A percentile compares a stretch with the other conserved stretches of the same genome.
phyloP scores from a whole-genome alignment of 352 stramenopile genomes.

The Globisporangium echinulatum region DNA sequence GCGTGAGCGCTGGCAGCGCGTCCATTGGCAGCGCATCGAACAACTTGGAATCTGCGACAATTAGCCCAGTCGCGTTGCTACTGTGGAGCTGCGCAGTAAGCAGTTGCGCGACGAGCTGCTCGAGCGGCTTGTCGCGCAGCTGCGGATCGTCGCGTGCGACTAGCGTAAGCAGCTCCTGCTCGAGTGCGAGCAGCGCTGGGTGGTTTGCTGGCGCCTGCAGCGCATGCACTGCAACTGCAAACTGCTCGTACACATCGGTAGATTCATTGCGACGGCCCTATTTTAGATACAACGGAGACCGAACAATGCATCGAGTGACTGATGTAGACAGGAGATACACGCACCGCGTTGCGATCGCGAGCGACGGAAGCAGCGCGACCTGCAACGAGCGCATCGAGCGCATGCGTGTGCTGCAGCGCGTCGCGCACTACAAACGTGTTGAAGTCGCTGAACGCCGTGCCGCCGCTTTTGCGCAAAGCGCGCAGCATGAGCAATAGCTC shows the following conservation, averaged over 20 bases:
- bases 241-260: too few relatives aligned
- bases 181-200: slow-evolving; percentile 22
- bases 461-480: slow-evolving; percentile 27
- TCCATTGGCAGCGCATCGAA: slow-evolving; percentile 14
- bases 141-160: slow-evolving; percentile 17
- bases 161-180: slow-evolving; percentile 19
- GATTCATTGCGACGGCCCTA: too few relatives aligned
- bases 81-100: not conserved
- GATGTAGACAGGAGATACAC: not conserved
- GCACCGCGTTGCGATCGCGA: not conserved
- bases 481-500: slow-evolving; percentile 32
- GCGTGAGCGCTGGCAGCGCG: slow-evolving; percentile 17
- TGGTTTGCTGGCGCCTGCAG: slow-evolving; percentile 25
- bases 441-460: slow-evolving; percentile 33
- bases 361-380: slow-evolving; percentile 7
- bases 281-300: too few relatives aligned
- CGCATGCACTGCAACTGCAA: slow-evolving; percentile 18
- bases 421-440: slow-evolving; percentile 33
- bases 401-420: not conserved
- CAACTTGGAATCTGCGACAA: slow-evolving; percentile 14
- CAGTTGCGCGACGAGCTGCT: slow-evolving; percentile 22
- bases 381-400: slow-evolving; percentile 14
- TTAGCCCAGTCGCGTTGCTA: slow-evolving; percentile 2
- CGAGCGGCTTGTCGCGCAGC: slow-evolving; percentile 21
- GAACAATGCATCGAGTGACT: slow-evolving; percentile 10